Conservation (phyloP, 805 yeast genomes). For the Kazachstania kunashirensis region DNA sequence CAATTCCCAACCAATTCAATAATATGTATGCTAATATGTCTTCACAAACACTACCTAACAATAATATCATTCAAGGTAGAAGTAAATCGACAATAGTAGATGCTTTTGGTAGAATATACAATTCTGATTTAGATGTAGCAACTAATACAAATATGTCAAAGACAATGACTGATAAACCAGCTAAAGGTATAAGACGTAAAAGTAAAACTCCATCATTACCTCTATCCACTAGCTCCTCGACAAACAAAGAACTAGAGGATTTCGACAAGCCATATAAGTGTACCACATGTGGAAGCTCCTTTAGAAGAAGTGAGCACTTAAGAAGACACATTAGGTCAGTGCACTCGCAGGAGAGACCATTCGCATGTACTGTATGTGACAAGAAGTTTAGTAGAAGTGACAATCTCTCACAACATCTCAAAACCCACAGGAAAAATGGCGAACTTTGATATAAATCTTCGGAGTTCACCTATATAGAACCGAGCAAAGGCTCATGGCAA, state of each 20-base stretch:
- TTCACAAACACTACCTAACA: neutral
- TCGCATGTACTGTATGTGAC: conserved; percentile 46
- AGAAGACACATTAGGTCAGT: conserved; percentile 59
- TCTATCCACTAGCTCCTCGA: neutral
- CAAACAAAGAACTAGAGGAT: conserved; percentile 10
- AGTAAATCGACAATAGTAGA: neutral
- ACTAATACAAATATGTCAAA: too few species aligned
- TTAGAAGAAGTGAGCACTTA: conserved; percentile 57
- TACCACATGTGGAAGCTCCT: conserved; percentile 33
- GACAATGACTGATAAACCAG: too few species aligned
- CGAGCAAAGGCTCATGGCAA: too few species aligned
- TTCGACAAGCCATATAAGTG: conserved; percentile 33
- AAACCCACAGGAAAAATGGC: conserved; percentile 39
- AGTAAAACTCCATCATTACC: neutral
- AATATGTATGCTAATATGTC: neutral
- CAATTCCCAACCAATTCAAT: neutral
- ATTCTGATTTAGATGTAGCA: neutral
- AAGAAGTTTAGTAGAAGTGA: conserved; percentile 60
- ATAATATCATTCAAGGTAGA: too few species aligned
- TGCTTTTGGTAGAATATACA: neutral
- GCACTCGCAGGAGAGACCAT: conserved; percentile 52
- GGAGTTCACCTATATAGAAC: too few species aligned
- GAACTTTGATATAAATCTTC: too few species aligned
- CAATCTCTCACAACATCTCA: conserved; percentile 55
- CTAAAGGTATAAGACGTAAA: neutral